Evolutionary conservation across 2,329 filamentous ascomycete genomes (phyloP), one percentile per base, ranked within the genome.

Genomic region (Fusarium robinianum): DNA sequence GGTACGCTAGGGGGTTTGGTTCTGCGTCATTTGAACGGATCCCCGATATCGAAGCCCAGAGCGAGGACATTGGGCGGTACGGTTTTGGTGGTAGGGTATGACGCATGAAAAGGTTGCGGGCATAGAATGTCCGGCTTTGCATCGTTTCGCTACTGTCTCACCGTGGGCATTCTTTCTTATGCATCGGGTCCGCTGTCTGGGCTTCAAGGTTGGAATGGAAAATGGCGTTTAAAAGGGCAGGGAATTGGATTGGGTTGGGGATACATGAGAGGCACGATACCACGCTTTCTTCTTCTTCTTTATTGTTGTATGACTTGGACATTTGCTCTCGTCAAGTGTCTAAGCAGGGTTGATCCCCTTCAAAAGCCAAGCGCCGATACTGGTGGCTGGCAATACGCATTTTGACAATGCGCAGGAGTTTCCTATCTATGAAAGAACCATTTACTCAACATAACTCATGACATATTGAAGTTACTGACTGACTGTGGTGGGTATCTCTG

Each of bases 11-110:
- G 32, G 56, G 39, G 11, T 53, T 37, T 30, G 51, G 18, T 31
- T 62, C 45, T 35, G 51, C 35, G 31, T 62, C 63, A 1, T 41
- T 61, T 12, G 63, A 69, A 3, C 55, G 63, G 15, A 60, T 66
- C 11, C 58, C 62, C 37, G 54, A 64, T 22, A 51, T 67, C 6
- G 65, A 68, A 18, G 64, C 62, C 14, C 63, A 66, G 31, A 65
- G 49, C 37, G 62, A 64, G 41, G 63, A 62, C 27, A 54, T 56
- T 6, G 58, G 47, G 7, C 40, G 42, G 11, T 41, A 45, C 29
- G 49, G 53, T n/a, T 42, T 43, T 11, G 46, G 34, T 10, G 32
- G 31, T n/a, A n/a, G 34, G 12, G 37, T 40, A 34, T 51, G 25
- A 53, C 41, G n/a, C 21, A 17, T 31, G n/a, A n/a, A n/a, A n/a